Conservation (phyloP, 495 filamentous ascomycete genomes). For the Haplographium delicatum region DNA sequence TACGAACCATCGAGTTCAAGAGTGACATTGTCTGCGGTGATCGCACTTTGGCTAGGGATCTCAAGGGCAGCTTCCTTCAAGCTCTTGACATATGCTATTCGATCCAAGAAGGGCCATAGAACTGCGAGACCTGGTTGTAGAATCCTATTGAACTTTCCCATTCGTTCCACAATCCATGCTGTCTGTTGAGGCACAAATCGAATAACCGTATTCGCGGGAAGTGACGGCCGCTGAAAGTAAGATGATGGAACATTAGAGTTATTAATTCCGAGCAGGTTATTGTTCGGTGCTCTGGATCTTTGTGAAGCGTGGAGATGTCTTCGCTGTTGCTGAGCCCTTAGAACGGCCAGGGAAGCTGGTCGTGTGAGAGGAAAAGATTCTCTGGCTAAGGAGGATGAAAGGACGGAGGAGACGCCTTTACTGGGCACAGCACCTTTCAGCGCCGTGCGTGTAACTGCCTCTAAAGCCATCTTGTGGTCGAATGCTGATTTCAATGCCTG, state of each 20-base stretch:
- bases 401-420: slow-evolving; percentile 7
- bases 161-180: slow-evolving; percentile 98
- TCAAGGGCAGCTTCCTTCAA: slow-evolving; percentile 95
- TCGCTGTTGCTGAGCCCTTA: slow-evolving; percentile 15
- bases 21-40: slow-evolving; percentile 97
- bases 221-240: slow-evolving; percentile 52
- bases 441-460: slow-evolving; percentile 15
- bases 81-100: slow-evolving; percentile 95
- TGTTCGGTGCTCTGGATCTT: slow-evolving; percentile 10
- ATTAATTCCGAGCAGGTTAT: slow-evolving; percentile 23
- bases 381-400: slow-evolving; percentile 7
- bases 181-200: slow-evolving; percentile 98
- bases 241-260: slow-evolving; percentile 37
- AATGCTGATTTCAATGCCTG: neutral
- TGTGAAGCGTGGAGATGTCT: slow-evolving; percentile 17
- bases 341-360: neutral
- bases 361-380: neutral
- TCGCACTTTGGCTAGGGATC: slow-evolving; percentile 92
- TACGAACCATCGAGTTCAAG: slow-evolving; percentile 87
- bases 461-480: slow-evolving; percentile 17
- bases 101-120: slow-evolving; percentile 85
- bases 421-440: slow-evolving; percentile 7
- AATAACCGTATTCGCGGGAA: slow-evolving; percentile 90
- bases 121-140: slow-evolving; percentile 87
- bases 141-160: slow-evolving; percentile 94